These are phyloP conservation scores for Alloteropsis angusta DNA, from an alignment of 202 grass and related monocot species.

Conservation along the genomic window DNA sequence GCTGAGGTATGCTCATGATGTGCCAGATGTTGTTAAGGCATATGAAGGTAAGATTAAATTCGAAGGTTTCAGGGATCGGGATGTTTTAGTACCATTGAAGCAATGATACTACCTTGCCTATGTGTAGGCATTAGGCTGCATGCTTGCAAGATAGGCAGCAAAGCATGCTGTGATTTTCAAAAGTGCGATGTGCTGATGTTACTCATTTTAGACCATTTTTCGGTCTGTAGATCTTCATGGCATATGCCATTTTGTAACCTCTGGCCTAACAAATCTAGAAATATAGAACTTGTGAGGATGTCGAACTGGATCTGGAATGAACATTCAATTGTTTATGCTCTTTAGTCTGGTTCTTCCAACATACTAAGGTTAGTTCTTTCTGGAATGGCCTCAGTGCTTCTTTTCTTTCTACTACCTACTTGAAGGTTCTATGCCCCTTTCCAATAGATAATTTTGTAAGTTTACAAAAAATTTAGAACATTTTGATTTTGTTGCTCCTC, in stretches of 20 bases:
- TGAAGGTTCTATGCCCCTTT: background rate
- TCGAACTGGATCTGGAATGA: background rate
- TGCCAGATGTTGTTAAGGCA: conserved; percentile 42
- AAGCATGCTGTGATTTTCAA: background rate
- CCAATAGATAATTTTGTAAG: background rate
- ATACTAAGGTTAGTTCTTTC: background rate
- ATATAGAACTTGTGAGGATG: background rate
- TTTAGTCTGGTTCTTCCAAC: background rate
- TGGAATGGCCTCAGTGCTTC: background rate
- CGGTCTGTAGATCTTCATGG: background rate
- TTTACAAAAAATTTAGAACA: background rate
- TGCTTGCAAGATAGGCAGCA: background rate
- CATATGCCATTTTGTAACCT: background rate
- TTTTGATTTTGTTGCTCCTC: background rate
- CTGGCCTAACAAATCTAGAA: background rate
- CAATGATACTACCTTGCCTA: background rate
- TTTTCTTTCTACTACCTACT: background rate
- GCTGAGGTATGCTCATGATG: conserved; percentile 9
- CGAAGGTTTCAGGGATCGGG: background rate
- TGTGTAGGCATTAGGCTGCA: background rate
- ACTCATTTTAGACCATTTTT: background rate
- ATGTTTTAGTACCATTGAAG: background rate
- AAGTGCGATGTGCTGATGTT: background rate
- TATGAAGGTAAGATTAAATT: conserved; percentile 46
- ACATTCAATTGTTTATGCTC: background rate